A percentile compares a stretch with the other conserved stretches of the same genome.
Evolutionary conservation across 345 rosid genomes (phyloP).

Genomic region (Brassica incana): DNA sequence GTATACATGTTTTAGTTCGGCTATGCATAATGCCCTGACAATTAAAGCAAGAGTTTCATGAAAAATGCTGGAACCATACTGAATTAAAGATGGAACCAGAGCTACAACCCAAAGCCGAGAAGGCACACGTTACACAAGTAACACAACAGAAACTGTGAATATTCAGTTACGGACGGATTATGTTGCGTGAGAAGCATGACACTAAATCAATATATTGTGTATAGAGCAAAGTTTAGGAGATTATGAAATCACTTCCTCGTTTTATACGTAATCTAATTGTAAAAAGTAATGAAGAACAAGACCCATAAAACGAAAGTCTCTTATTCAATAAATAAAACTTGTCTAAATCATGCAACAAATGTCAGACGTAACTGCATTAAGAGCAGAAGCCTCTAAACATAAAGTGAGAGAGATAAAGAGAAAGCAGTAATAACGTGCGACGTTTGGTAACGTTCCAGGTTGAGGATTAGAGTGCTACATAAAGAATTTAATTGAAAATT

Average conservation of each 20-base stretch:
- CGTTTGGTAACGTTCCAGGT: neutral
- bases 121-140: neutral
- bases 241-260: neutral
- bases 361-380: neutral
- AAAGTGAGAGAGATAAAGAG: neutral
- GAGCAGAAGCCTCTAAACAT: neutral
- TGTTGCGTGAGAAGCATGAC: slow-evolving; percentile 8
- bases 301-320: neutral
- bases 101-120: neutral
- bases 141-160: neutral
- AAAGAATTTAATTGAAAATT: neutral
- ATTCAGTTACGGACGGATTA: neutral
- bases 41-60: neutral
- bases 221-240: neutral
- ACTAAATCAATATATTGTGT: slow-evolving; percentile 7
- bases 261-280: neutral
- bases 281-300: neutral
- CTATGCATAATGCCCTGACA: neutral
- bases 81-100: neutral
- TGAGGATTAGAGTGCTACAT: neutral
- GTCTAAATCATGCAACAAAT: neutral
- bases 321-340: neutral
- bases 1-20: neutral
- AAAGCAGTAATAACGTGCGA: neutral
- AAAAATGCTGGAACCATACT: neutral